A percentile compares a stretch with the other conserved stretches of the same genome.
Conservation (phyloP, 352 stramenopile genomes). For the Phytophthora meadii region DNA sequence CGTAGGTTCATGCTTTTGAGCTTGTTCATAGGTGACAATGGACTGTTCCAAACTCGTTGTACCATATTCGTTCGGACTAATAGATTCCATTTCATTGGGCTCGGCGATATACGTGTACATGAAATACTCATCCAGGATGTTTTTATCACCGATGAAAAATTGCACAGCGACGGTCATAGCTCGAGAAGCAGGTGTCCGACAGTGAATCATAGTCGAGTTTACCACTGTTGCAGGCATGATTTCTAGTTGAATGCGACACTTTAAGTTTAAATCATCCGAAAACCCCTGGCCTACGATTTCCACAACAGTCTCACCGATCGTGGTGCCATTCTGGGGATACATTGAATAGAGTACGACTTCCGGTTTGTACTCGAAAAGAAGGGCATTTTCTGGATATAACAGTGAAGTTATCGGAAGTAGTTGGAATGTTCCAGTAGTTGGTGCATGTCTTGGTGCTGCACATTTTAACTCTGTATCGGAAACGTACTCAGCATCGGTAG, state of each 20-base stretch:
- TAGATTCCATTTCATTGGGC: background rate
- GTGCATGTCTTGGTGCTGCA: conserved; percentile 10
- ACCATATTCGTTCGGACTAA: background rate
- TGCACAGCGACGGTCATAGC: conserved; percentile 34
- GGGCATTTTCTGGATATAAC: conserved; percentile 2
- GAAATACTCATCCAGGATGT: conserved; percentile 22
- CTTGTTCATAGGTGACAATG: background rate
- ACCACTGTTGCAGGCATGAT: conserved; percentile 28
- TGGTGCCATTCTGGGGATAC: conserved; percentile 27
- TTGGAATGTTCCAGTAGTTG: conserved; percentile 24
- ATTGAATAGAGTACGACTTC: conserved; percentile 37
- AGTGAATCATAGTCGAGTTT: conserved; percentile 49
- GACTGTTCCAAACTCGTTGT: background rate
- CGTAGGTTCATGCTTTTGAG: background rate
- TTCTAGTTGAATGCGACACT: conserved; percentile 35
- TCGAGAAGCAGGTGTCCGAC: conserved; percentile 37
- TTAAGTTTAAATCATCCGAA: conserved; percentile 27
- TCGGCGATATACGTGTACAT: conserved; percentile 31
- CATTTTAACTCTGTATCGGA: conserved; percentile 42
- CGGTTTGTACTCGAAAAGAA: conserved; percentile 40
- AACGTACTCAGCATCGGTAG: conserved; percentile 22
- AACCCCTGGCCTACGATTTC: conserved; percentile 48
- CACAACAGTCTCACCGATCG: conserved; percentile 26
- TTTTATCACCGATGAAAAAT: conserved; percentile 36
- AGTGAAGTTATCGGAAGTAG: conserved; percentile 38